These are phyloP conservation scores for Phytopythium delawarense DNA, from an alignment of 352 stramenopile genomes.

Conservation along the genomic window DNA sequence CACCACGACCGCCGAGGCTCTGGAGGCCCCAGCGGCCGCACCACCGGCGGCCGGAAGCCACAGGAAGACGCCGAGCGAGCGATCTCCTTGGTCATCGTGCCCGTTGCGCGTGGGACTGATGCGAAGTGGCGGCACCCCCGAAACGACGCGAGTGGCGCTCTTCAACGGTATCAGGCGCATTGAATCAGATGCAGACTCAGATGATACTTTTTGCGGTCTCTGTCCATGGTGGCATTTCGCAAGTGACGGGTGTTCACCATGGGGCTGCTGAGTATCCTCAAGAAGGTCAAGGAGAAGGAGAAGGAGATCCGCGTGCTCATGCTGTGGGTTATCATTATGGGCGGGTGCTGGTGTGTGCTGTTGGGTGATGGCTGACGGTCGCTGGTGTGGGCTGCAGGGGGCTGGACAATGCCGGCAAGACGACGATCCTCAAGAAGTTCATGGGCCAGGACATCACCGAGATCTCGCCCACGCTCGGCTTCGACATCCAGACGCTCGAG, in stretches of 20 bases:
- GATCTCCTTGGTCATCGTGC: conserved; percentile 4
- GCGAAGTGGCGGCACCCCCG: not conserved
- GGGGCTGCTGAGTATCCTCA: conserved; percentile 92
- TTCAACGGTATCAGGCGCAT: not conserved
- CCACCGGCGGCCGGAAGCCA: not conserved
- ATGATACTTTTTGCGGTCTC: not conserved
- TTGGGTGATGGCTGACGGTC: conserved; percentile 7
- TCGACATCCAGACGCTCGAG: conserved; percentile 98
- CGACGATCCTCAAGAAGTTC: conserved; percentile 96
- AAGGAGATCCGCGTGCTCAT: conserved; percentile 98
- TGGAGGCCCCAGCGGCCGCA: too few relatives aligned
- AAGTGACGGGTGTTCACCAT: conserved; percentile 31
- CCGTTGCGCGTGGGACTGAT: not conserved
- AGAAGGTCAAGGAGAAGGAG: conserved; percentile 99
- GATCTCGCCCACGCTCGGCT: conserved; percentile 94
- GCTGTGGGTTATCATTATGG: conserved; percentile 56
- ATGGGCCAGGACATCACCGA: conserved; percentile 93
- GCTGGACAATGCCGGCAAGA: conserved; percentile 96
- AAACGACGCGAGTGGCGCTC: conserved; percentile 2
- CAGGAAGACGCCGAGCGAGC: not conserved
- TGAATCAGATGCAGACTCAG: not conserved
- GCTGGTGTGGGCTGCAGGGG: conserved; percentile 72
- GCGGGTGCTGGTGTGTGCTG: not conserved
- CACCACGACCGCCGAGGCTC: not conserved
- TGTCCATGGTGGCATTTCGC: not conserved